A percentile compares a stretch with the other conserved stretches of the same genome.
Evolutionary conservation across 257 asterid species (phyloP).

Genomic region (Henckelia pumila): DNA sequence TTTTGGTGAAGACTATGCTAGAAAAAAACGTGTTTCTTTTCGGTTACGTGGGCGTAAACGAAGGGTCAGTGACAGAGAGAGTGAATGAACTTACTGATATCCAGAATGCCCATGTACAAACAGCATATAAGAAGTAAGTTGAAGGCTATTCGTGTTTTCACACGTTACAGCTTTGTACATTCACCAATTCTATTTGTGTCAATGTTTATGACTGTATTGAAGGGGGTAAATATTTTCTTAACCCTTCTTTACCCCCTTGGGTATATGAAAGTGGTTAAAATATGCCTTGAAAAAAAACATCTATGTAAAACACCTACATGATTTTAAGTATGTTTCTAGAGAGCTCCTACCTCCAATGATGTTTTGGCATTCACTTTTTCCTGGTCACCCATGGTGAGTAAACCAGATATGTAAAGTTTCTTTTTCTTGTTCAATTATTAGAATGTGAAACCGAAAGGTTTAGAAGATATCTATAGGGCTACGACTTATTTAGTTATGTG

Average conservation of each 20-base stretch:
- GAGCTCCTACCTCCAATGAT: not conserved
- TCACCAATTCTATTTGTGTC: not conserved
- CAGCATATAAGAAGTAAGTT: constrained; percentile 62
- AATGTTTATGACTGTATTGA: constrained; percentile 11
- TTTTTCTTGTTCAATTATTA: not conserved
- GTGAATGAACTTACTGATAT: constrained; percentile 58
- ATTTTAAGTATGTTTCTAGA: too few species aligned
- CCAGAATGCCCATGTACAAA: constrained; percentile 60
- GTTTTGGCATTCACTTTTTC: not conserved
- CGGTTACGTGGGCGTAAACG: constrained; percentile 63
- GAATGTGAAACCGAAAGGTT: not conserved
- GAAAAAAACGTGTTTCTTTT: constrained; percentile 71
- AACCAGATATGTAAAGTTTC: not conserved
- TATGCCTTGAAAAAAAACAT: not conserved
- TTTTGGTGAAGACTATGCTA: constrained; percentile 64
- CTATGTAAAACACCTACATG: too few species aligned
- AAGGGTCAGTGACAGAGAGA: constrained; percentile 64
- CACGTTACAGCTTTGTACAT: constrained; percentile 4
- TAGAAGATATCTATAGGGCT: not conserved
- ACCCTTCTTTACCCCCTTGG: not conserved
- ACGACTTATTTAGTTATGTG: not conserved
- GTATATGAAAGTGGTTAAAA: not conserved
- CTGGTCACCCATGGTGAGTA: not conserved
- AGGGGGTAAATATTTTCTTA: not conserved
- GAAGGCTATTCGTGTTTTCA: constrained; percentile 7